Percentiles rank a stretch among this genome's conserved stretches.
Evolutionary conservation across 371 early-diverging fungal species (phyloP).

Genomic region (Nematocida sp.): DNA sequence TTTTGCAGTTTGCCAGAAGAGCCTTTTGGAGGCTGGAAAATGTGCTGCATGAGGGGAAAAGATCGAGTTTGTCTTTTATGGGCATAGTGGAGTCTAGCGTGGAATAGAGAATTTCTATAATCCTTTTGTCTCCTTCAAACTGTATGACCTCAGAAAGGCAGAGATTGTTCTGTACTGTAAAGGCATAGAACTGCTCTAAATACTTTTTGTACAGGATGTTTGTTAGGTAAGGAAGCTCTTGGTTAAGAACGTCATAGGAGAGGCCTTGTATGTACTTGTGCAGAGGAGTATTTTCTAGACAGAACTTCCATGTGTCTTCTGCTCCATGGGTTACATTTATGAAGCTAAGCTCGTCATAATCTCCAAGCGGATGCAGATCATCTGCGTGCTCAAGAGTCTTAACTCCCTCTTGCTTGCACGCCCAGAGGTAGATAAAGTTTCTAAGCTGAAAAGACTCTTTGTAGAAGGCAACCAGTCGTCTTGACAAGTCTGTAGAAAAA

Average conservation of each 20-base stretch:
- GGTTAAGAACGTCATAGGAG: conserved; percentile 55
- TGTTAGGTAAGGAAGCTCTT: conserved; percentile 55
- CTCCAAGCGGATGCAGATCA: conserved; percentile 60
- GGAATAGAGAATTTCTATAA: conserved; percentile 62
- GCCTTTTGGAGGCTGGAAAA: conserved; percentile 31
- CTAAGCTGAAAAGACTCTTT: conserved; percentile 58
- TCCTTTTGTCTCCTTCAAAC: conserved; percentile 61
- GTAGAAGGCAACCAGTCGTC: conserved; percentile 55
- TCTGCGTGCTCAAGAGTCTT: conserved; percentile 21
- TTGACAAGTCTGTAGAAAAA: conserved; percentile 21
- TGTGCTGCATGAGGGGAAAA: conserved; percentile 54
- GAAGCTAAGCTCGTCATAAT: conserved; percentile 59
- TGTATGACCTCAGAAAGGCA: conserved; percentile 57
- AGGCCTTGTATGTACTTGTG: conserved; percentile 56
- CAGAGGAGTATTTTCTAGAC: conserved; percentile 62
- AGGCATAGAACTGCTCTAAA: conserved; percentile 52
- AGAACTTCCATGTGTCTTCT: conserved; percentile 62
- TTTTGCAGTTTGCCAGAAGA: conserved; percentile 30
- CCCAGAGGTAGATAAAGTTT: conserved; percentile 63
- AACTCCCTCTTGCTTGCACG: conserved; percentile 52
- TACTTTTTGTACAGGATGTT: conserved; percentile 55
- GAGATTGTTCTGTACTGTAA: conserved; percentile 28
- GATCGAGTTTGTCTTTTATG: conserved; percentile 44
- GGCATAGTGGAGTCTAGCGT: conserved; percentile 40
- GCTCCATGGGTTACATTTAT: conserved; percentile 60